Percentiles rank a stretch among this genome's conserved stretches.
Evolutionary conservation across 2,329 filamentous ascomycete species (phyloP).

Genomic region (Bertia moriformis): DNA sequence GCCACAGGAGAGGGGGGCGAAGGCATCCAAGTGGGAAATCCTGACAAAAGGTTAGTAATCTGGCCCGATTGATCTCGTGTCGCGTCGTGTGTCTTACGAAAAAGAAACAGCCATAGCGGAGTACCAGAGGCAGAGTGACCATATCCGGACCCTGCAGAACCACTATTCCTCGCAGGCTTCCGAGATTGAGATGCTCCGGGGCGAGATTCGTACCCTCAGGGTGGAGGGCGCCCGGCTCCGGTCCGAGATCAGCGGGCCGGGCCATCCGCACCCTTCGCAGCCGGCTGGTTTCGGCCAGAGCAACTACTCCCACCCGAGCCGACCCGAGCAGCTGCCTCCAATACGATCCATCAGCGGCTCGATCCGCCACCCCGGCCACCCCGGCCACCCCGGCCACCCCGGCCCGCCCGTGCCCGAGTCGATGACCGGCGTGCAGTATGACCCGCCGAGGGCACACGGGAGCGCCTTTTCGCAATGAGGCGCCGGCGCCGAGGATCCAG

Average conservation of each 20-base stretch:
- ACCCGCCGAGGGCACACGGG: conserved; percentile 21
- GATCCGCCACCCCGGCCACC: conserved; percentile 14
- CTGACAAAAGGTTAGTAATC: conserved; percentile 62
- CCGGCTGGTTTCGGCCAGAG: conserved; percentile 6
- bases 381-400: background rate
- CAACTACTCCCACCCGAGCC: conserved; percentile 11
- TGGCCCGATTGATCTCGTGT: conserved; percentile 2
- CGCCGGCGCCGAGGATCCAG: no score
- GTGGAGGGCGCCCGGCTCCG: conserved; percentile 33
- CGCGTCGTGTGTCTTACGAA: background rate
- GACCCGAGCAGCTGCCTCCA: conserved; percentile 32
- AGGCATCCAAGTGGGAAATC: conserved; percentile 83
- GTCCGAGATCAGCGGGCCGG: conserved; percentile 12
- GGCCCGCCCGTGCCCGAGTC: conserved; percentile 41
- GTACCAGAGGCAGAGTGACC: conserved; percentile 37
- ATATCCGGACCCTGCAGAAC: conserved; percentile 27
- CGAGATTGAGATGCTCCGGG: conserved; percentile 32
- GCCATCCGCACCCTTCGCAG: conserved; percentile 7
- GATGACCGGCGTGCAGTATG: conserved; percentile 57
- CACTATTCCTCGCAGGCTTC: conserved; percentile 24
- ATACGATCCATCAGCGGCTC: conserved; percentile 33
- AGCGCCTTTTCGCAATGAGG: conserved; percentile 30
- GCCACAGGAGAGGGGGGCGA: conserved; percentile 67
- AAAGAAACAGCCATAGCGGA: conserved; percentile 42
- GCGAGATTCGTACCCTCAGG: conserved; percentile 29